A percentile compares a stretch with the other conserved stretches of the same genome.
Evolutionary conservation across 1,284 basidiomycete species (phyloP).

Genomic region (Cryptococcus sp.): DNA sequence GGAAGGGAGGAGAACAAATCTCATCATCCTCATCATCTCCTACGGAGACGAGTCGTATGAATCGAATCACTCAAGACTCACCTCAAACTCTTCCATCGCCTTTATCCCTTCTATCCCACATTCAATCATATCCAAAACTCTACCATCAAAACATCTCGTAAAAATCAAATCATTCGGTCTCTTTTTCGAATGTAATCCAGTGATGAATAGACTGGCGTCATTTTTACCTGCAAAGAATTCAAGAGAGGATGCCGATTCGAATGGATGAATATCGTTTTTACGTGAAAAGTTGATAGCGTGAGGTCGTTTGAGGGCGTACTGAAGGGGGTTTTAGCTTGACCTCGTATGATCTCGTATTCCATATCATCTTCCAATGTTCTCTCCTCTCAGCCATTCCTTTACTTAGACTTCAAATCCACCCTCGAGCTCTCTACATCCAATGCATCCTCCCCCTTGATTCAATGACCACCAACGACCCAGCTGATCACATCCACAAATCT

Average conservation of each 20-base stretch:
- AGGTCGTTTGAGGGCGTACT: slow-evolving; percentile 90
- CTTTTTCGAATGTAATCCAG: slow-evolving; percentile 93
- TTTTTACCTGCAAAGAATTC: slow-evolving; percentile 95
- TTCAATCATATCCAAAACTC: slow-evolving; percentile 92
- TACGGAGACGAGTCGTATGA: no score
- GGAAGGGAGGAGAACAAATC: background rate
- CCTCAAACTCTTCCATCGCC: slow-evolving; percentile 78
- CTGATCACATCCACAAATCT: no score
- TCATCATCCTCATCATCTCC: no score
- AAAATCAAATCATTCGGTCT: slow-evolving; percentile 83
- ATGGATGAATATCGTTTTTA: slow-evolving; percentile 88
- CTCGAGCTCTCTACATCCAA: no score
- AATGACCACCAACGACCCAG: no score
- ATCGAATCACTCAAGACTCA: slow-evolving; percentile 42
- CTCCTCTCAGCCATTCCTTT: background rate
- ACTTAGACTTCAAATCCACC: no score
- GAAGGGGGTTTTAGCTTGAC: slow-evolving; percentile 1
- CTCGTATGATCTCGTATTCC: background rate
- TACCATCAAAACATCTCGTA: slow-evolving; percentile 79
- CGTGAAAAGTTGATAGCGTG: slow-evolving; percentile 88
- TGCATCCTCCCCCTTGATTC: no score
- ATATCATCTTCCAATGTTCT: background rate
- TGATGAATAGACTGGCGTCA: slow-evolving; percentile 84
- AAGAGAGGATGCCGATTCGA: slow-evolving; percentile 75
- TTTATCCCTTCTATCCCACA: slow-evolving; percentile 77